Evolutionary conservation across 2,329 filamentous ascomycete genomes (phyloP).

Genomic region (Periconia sp.): DNA sequence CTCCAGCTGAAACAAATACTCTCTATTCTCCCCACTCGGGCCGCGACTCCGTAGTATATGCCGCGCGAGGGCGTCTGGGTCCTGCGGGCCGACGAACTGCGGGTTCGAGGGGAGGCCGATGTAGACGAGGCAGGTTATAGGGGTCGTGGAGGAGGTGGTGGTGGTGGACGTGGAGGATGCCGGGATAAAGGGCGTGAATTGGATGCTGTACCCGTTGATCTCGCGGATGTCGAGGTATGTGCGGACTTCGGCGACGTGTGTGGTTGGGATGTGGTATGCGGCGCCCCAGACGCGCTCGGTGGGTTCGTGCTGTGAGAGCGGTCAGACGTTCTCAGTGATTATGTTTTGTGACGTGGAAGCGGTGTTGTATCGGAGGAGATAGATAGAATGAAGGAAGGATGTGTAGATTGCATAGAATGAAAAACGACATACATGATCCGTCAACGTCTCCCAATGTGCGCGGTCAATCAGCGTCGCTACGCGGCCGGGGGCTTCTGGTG

Average conservation of each 20-base stretch:
- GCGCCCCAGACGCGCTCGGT: slow-evolving; percentile 79
- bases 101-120: slow-evolving; percentile 92
- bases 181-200: slow-evolving; percentile 84
- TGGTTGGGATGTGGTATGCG: slow-evolving; percentile 78
- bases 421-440: slow-evolving; percentile 56
- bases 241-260: slow-evolving; percentile 76
- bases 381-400: not conserved
- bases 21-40: slow-evolving; percentile 84
- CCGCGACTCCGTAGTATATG: slow-evolving; percentile 78
- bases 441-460: slow-evolving; percentile 76
- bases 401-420: not conserved
- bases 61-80: slow-evolving; percentile 73
- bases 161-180: no score
- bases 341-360: slow-evolving; percentile 18
- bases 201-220: slow-evolving; percentile 95
- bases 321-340: not conserved
- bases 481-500: slow-evolving; percentile 80
- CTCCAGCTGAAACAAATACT: slow-evolving; percentile 85
- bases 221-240: slow-evolving; percentile 93
- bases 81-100: slow-evolving; percentile 85
- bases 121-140: slow-evolving; percentile 70
- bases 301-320: slow-evolving; percentile 46
- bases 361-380: slow-evolving; percentile 52
- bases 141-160: slow-evolving; percentile 37
- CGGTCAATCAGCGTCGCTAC: slow-evolving; percentile 91